Base-by-base conservation (phyloP, 768 basidiomycete species). In the Rhodotorula sphaerocarpa region DNA sequence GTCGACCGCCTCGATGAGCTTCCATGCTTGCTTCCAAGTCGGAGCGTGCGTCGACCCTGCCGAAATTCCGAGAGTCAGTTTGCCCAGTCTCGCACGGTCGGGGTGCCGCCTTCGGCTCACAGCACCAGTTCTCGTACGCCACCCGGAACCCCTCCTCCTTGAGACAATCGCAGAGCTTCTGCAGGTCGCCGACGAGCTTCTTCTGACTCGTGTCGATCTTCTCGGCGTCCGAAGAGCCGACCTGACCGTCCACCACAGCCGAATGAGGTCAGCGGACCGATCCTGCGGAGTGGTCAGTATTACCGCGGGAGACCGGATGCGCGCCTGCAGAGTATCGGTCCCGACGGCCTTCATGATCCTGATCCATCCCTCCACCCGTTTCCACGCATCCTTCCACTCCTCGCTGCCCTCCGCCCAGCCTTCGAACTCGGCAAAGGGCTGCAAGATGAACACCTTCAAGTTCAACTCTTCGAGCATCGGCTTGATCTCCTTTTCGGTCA, bases 341-440 rank as follows among this genome's bases (percentile, higher is more conserved):
- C 68, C 68, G 14, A 70, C 55, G 3, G 44, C 45, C 55, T 71
- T 45, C 64, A 70, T 65, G 62, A 74, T 57, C 50, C 57, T 20
- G 34, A 74, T 58, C 72, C 72, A 73, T 7, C 62, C 62, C 7
- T 54, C 51, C 27, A 57, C 42, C 36, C 52, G 14, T 44, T 39
- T 39, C 36, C 44, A 59, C 36, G 34, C 63, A n/a, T 67, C 69
- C 25, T 59, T n/a, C 18, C 55, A 16, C 46, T 72, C 54, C 28
- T 61, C 27, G 7, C 52, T 47, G 6, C 69, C 70, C 45, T 57
- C 41, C 9, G 39, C 39, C 70, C 71, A 74, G 12, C 72, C 73
- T 25, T 72, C 72, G 51, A 67, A 74, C 28, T 70, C 55, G 23
- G 57, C 67, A 14, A 74, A 66, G 15, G 73, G 73, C 61, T 73